These are phyloP conservation scores for Abrus precatorius DNA, from an alignment of 306 rosid genomes.

Conservation along the genomic window DNA sequence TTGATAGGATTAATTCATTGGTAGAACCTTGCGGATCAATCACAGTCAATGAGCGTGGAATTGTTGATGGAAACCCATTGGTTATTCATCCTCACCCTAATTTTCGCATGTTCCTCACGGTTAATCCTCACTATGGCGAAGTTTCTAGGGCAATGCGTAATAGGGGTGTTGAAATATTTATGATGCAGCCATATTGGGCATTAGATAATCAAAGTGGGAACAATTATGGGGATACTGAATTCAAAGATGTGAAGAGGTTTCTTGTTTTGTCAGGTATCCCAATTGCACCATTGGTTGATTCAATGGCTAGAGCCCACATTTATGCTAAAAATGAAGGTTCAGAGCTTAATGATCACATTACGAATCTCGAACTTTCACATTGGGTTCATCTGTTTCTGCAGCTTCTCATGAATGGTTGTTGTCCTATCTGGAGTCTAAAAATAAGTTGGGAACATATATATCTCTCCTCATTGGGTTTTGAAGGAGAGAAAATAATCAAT, in stretches of 20 bases:
- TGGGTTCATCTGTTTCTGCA: slow-evolving; percentile 90
- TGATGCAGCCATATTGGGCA: slow-evolving; percentile 85
- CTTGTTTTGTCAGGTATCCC: slow-evolving; percentile 78
- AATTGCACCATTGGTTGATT: slow-evolving; percentile 61
- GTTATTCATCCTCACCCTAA: slow-evolving; percentile 81
- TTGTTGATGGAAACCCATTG: slow-evolving; percentile 82
- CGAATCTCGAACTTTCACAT: slow-evolving; percentile 84
- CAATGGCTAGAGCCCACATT: slow-evolving; percentile 81
- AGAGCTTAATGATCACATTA: slow-evolving; percentile 57
- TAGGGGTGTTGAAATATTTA: slow-evolving; percentile 93
- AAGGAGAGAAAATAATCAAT: slow-evolving; percentile 59
- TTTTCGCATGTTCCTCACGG: slow-evolving; percentile 91
- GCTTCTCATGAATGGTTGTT: slow-evolving; percentile 75
- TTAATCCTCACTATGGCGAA: slow-evolving; percentile 86
- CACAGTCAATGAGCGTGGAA: slow-evolving; percentile 86
- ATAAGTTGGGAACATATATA: slow-evolving; percentile 91
- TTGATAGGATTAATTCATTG: slow-evolving; percentile 95
- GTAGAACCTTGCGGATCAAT: slow-evolving; percentile 91
- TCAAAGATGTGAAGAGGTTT: slow-evolving; percentile 73
- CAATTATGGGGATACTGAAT: slow-evolving; percentile 53
- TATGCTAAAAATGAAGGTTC: slow-evolving; percentile 77
- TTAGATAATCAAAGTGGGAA: slow-evolving; percentile 53
- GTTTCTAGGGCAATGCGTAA: slow-evolving; percentile 98
- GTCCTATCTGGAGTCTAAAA: slow-evolving; percentile 82
- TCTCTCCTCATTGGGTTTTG: slow-evolving; percentile 73